phyloP scores from a whole-genome alignment of 164 flowering plant genomes.

The Chimonanthus praecox region DNA sequence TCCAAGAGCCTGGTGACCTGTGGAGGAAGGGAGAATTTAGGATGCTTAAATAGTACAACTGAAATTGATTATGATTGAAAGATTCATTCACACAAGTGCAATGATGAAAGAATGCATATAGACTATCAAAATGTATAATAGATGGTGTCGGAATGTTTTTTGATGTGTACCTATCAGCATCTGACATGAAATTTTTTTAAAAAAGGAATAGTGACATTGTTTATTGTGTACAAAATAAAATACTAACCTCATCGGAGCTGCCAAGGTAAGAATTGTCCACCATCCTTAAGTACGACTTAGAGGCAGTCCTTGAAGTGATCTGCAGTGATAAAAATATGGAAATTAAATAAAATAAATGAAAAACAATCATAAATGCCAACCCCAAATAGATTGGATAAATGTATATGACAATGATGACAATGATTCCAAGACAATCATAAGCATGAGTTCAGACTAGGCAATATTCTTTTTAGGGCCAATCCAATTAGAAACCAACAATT shows the following conservation, averaged over 20 bases:
- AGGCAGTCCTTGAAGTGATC: conserved; percentile 52
- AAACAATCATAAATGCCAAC: not conserved
- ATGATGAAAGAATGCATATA: too few relatives aligned
- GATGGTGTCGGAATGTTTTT: too few relatives aligned
- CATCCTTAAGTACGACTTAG: conserved; percentile 46
- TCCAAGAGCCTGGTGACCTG: conserved; percentile 54
- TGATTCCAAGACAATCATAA: not conserved
- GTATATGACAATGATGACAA: not conserved
- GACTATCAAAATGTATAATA: too few relatives aligned
- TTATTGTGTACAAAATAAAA: not conserved
- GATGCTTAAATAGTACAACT: too few relatives aligned
- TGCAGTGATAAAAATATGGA: conserved; percentile 15
- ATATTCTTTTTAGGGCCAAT: too few relatives aligned
- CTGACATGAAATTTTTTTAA: too few relatives aligned
- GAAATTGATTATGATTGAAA: not conserved
- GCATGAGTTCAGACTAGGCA: not conserved
- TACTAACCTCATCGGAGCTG: conserved; percentile 45
- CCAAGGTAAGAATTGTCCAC: conserved; percentile 58
- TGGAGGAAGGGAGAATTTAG: not conserved
- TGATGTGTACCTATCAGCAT: too few relatives aligned
- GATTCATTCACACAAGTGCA: not conserved
- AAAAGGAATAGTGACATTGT: too few relatives aligned
- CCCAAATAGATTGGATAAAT: too few relatives aligned
- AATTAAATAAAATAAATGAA: not conserved
- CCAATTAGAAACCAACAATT: too few relatives aligned